These are phyloP conservation scores for Rhodotorula sp. DNA, from an alignment of 1,284 basidiomycete species.

Conservation along the genomic window DNA sequence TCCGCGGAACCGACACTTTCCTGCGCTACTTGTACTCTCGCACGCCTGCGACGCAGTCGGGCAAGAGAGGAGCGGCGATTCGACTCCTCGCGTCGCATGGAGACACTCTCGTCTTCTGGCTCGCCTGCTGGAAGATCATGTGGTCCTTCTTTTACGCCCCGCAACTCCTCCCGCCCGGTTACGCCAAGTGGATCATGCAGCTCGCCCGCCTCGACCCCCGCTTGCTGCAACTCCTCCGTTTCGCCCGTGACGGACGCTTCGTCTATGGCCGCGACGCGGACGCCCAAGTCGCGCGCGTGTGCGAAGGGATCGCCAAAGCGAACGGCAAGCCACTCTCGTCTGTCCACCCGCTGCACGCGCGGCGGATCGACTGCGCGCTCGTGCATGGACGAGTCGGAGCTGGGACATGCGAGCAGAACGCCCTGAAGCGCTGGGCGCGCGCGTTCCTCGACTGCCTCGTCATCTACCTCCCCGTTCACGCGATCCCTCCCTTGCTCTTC, in stretches of 20 bases:
- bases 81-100: slow-evolving; percentile 30
- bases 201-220: slow-evolving; percentile 50
- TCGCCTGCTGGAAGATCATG: slow-evolving; percentile 44
- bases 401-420: slow-evolving; percentile 47
- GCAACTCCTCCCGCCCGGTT: slow-evolving; percentile 45
- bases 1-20: slow-evolving; percentile 41
- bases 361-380: slow-evolving; percentile 48
- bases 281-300: slow-evolving; percentile 22
- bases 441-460: slow-evolving; percentile 48
- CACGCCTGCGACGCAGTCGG: not conserved
- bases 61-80: slow-evolving; percentile 14
- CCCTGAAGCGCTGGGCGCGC: slow-evolving; percentile 46
- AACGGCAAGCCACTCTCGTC: not conserved
- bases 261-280: slow-evolving; percentile 44
- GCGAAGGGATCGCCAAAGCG: slow-evolving; percentile 15
- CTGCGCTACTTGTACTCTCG: slow-evolving; percentile 14
- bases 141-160: slow-evolving; percentile 47
- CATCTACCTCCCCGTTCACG: slow-evolving; percentile 51
- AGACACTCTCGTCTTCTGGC: slow-evolving; percentile 41
- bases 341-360: slow-evolving; percentile 22
- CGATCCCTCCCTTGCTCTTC: slow-evolving; percentile 50
- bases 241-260: slow-evolving; percentile 45
- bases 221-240: slow-evolving; percentile 46
- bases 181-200: slow-evolving; percentile 48
- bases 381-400: slow-evolving; percentile 49